Percentiles rank a stretch among this genome's conserved stretches.
phyloP scores from a whole-genome alignment of 2,329 filamentous ascomycete genomes.

The Neonectria faginata region DNA sequence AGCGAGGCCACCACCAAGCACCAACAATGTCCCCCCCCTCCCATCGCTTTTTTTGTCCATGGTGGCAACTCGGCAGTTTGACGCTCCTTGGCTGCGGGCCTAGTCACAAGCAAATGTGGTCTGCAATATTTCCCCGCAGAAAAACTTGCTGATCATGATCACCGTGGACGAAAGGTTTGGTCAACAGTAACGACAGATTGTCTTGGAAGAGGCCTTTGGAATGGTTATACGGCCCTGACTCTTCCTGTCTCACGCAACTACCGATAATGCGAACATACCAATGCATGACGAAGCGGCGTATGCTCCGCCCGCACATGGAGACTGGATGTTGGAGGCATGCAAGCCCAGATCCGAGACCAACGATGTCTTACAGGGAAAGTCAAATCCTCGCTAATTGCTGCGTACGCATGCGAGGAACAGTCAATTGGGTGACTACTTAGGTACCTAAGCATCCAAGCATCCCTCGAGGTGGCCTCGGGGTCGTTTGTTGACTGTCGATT shows the following conservation, averaged over 20 bases:
- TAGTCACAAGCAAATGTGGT: conserved; percentile 27
- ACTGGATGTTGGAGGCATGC: conserved; percentile 29
- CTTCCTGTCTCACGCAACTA: conserved; percentile 33
- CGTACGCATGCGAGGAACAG: conserved; percentile 14
- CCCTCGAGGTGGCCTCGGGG: conserved; percentile 15
- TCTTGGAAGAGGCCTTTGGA: not conserved
- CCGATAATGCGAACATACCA: conserved; percentile 30
- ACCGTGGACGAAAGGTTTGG: not conserved
- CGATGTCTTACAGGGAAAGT: conserved; percentile 32
- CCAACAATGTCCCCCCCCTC: conserved; percentile 23
- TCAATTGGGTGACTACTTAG: conserved; percentile 21
- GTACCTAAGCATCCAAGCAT: not conserved
- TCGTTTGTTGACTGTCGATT: conserved; percentile 6
- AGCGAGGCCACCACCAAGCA: conserved; percentile 4
- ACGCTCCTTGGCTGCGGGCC: conserved; percentile 31
- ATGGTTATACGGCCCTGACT: not conserved
- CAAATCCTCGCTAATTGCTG: conserved; percentile 7
- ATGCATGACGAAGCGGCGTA: conserved; percentile 39
- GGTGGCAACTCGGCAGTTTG: conserved; percentile 33
- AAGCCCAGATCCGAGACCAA: conserved; percentile 29
- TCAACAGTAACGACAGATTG: not conserved
- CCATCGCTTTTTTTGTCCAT: conserved; percentile 19
- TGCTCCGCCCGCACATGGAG: conserved; percentile 28
- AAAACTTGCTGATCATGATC: conserved; percentile 28
- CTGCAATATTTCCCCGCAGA: conserved; percentile 29